phyloP scores from a whole-genome alignment of 257 asterid species.

The Fraxinus cuspidata region DNA sequence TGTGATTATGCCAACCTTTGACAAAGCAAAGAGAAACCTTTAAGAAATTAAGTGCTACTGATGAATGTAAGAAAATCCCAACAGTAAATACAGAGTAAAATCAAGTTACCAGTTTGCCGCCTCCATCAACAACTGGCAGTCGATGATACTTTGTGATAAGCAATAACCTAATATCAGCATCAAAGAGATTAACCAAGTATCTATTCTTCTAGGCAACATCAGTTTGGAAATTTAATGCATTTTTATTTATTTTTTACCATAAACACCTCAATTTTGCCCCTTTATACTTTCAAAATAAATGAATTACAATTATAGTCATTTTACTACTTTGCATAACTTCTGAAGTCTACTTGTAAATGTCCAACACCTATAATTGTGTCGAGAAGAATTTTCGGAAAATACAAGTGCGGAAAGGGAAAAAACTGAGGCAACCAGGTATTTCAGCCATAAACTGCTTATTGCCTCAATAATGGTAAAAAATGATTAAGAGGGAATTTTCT shows the following conservation, averaged over 20 bases:
- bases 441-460: not conserved
- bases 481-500: not conserved
- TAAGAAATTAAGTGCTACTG: conserved; percentile 11
- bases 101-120: conserved; percentile 42
- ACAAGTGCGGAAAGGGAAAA: too few relatives aligned
- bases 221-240: not conserved
- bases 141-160: conserved; percentile 60
- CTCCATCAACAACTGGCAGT: conserved; percentile 43
- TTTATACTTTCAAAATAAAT: not conserved
- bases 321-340: not conserved
- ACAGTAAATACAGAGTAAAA: not conserved
- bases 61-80: not conserved
- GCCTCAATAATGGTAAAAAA: not conserved
- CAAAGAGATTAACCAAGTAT: not conserved
- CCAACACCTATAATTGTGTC: too few relatives aligned
- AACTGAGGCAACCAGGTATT: not conserved
- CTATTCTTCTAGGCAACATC: not conserved
- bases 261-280: not conserved
- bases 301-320: not conserved
- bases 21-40: not conserved
- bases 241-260: not conserved
- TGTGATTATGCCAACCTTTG: conserved; percentile 36
- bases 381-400: too few relatives aligned
- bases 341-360: not conserved
- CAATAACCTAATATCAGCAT: conserved; percentile 45